Base-by-base conservation (phyloP, 208 protist species). In the Trypanosoma rangeli region DNA sequence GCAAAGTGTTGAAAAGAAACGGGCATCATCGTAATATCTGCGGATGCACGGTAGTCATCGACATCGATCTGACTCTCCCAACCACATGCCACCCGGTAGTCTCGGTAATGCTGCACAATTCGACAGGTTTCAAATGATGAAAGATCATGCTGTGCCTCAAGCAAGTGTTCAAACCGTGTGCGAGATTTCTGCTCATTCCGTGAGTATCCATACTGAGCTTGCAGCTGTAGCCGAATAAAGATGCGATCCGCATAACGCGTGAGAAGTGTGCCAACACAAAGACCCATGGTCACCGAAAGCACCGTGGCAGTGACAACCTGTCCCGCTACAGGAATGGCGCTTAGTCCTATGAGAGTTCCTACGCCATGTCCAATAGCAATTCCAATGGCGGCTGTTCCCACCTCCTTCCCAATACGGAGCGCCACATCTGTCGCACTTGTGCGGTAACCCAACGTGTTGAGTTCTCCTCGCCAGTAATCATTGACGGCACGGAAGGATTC, bases 1-100 rank as follows among this genome's bases (percentile, higher is more conserved):
- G 84, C 84, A 78, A 89, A 93, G 75, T 93, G 87, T 75, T 89
- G 87, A 35, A 93, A 83, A 18, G 87, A 93, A 22, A 89, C 72
- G 24, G 87, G 84, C 82, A 89, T 87, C 53, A 73, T 77, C 9
- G 73, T 78, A 26, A 85, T 82, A 73, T 89, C 79, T 46, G 77
- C 84, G 1, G 82, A 73, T 49, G 79, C 67, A 50, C 87, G 77
- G 77, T 93, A 89, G 66, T 89, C 82, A 66, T 84, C 79, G 35
- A 88, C 65, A 73, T 87, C 87, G 22, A 73, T 87, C 10, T 70
- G 50, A 70, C 83, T 87, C 67, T 89, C 83, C 87, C 87, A 93
- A 22, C 87, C 87, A 62, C 79, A 78, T 29, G 84, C 81, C n/a
- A 93, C 83, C 9, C 87, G 78, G 63, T 88, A 93, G 77, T 93